Evolutionary conservation across 202 grass and related monocot genomes (phyloP).

Genomic region (Elaeis oleifera): DNA sequence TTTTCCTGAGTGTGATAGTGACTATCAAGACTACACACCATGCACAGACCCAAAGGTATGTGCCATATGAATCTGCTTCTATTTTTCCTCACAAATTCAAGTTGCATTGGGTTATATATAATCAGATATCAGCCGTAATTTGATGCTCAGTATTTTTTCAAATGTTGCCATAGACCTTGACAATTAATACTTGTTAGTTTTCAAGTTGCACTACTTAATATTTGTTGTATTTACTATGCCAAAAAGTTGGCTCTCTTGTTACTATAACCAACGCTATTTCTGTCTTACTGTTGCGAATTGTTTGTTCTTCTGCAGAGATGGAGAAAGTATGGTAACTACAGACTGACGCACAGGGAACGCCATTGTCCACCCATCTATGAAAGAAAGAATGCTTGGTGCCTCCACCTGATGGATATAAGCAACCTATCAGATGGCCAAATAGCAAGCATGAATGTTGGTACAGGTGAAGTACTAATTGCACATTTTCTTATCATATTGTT

Average conservation of each 20-base stretch:
- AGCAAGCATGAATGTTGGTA: constrained; percentile 95
- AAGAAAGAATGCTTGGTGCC: constrained; percentile 67
- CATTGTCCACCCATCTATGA: constrained; percentile 69
- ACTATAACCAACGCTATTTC: too few relatives aligned
- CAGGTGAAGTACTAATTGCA: constrained; percentile 20
- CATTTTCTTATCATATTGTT: too few relatives aligned
- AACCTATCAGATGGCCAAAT: constrained; percentile 83
- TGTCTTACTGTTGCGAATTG: too few relatives aligned
- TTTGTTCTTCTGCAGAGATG: constrained; percentile 30
- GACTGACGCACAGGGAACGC: constrained; percentile 85
- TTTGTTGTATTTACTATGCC: too few relatives aligned
- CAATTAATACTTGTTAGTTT: too few relatives aligned
- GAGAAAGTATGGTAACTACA: constrained; percentile 76
- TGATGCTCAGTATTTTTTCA: too few relatives aligned
- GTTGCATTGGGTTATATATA: constrained; percentile 6
- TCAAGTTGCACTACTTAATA: too few relatives aligned
- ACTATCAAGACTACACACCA: constrained; percentile 89
- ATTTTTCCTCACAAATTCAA: constrained; percentile 18
- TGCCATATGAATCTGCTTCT: background rate
- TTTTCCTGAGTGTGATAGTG: constrained; percentile 61
- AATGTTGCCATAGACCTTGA: too few relatives aligned
- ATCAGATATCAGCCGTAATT: background rate
- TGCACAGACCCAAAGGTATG: constrained; percentile 71
- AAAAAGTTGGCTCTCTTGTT: too few relatives aligned
- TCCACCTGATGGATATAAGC: constrained; percentile 67